phyloP scores from a whole-genome alignment of 768 basidiomycete genomes.

The Mycena pura region DNA sequence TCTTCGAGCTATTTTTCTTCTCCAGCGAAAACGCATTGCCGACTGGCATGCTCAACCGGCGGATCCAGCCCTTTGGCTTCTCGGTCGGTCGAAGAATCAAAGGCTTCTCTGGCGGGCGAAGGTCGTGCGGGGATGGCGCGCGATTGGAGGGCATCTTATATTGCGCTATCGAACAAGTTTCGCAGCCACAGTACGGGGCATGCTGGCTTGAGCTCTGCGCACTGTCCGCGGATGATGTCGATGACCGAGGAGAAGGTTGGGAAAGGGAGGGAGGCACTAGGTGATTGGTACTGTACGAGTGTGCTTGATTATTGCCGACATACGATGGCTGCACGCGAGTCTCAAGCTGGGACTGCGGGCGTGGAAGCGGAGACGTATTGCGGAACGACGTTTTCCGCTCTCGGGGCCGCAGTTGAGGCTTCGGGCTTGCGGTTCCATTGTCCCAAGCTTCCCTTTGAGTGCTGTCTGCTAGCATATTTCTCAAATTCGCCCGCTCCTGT shows the following conservation, averaged over 20 bases:
- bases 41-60: constrained; percentile 78
- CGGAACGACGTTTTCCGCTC: constrained; percentile 23
- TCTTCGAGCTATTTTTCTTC: constrained; percentile 48
- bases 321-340: constrained; percentile 1
- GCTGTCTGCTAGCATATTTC: constrained; percentile 42
- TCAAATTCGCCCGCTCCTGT: constrained; percentile 53
- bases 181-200: constrained; percentile 72
- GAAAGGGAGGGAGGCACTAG: constrained; percentile 44
- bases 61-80: constrained; percentile 76
- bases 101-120: constrained; percentile 51
- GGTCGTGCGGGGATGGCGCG: constrained; percentile 37
- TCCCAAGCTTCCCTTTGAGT: constrained; percentile 25
- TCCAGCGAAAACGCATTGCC: constrained; percentile 65
- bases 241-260: constrained; percentile 32
- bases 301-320: constrained; percentile 13
- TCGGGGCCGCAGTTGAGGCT: constrained; percentile 26
- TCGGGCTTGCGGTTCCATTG: constrained; percentile 11
- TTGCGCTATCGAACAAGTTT: constrained; percentile 63
- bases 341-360: constrained; percentile 32
- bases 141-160: constrained; percentile 49
- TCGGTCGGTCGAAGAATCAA: constrained; percentile 54
- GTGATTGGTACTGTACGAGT: constrained; percentile 52
- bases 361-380: constrained; percentile 31
- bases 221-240: constrained; percentile 25
- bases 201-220: constrained; percentile 44